Evolutionary conservation across 192 early-diverging fungal species (phyloP), one percentile per base, ranked within the genome.

Genomic region (Rhizoclosmatium globosum): DNA sequence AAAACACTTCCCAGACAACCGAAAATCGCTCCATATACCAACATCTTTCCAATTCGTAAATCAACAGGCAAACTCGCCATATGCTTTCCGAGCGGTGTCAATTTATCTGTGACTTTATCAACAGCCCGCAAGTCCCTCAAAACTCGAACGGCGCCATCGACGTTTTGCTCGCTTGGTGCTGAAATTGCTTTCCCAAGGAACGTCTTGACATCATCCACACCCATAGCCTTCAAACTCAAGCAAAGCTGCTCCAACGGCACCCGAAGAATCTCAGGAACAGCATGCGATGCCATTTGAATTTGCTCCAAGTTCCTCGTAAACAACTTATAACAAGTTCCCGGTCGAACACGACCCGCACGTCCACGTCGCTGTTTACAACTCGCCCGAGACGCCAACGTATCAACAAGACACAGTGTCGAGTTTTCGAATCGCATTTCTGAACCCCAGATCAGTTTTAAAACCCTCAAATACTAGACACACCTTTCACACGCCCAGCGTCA

Each of bases 241-340:
- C 94, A 94, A 19, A 95, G 85, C 48, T 96, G 93, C 74, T 95
- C 95, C n/a, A 97, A 80, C 17, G 95, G 93, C 47, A 89, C 86
- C 17, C 94, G 87, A 64, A 92, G 76, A 17, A 97, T 91, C 83
- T 97, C 95, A 9, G 95, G 95, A 41, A 83, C 86, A 4, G 86
- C 83, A 21, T 92, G 86, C 3, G 71, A 23, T 39, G 82, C 76
- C n/a, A 87, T 84, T 86, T 77, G 42, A 23, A n/a, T 80, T 43
- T 59, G 6, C 66, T 82, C 81, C 43, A 82, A 69, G 15, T 62
- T 42, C 47, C 59, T 77, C 15, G 81, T 66, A 60, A 67, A 85
- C 6, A 85, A 71, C 58, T 82, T 82, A 44, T 57, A 96, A 71
- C 94, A 96, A 0, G 88, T 77, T n/a, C 96, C 96, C 31, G 86